Evolutionary conservation across 2,329 filamentous ascomycete species (phyloP).

Genomic region (Monilinia aucupariae): DNA sequence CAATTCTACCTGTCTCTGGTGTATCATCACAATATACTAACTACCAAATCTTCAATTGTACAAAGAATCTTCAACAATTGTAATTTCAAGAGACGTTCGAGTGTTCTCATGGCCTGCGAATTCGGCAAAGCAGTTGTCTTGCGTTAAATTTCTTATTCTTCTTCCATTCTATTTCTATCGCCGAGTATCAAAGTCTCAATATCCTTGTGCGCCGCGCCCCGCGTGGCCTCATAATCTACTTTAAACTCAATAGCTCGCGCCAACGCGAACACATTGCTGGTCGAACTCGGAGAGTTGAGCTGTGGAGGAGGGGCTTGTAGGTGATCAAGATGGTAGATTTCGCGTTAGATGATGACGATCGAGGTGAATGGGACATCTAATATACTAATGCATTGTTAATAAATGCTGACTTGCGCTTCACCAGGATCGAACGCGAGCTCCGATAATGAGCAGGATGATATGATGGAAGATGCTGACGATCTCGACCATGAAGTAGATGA

Average conservation of each 20-base stretch:
- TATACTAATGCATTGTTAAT: neutral
- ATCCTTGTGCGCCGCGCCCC: conserved; percentile 13
- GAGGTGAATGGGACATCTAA: conserved; percentile 23
- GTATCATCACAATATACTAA: neutral
- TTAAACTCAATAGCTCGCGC: neutral
- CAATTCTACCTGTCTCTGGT: neutral
- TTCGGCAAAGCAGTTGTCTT: neutral
- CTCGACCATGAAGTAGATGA: conserved; percentile 35
- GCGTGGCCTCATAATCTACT: neutral
- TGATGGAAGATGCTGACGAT: conserved; percentile 47
- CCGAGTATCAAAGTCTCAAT: neutral
- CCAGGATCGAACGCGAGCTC: conserved; percentile 41
- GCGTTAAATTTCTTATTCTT: neutral
- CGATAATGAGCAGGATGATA: conserved; percentile 51
- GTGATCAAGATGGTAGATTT: conserved; percentile 31
- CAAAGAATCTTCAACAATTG: neutral
- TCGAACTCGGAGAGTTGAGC: neutral
- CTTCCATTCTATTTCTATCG: neutral
- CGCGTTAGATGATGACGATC: conserved; percentile 34
- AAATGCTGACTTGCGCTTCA: conserved; percentile 14
- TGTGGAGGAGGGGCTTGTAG: conserved; percentile 13
- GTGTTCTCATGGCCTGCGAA: neutral
- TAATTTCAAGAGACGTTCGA: neutral
- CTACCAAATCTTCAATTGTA: conserved; percentile 1
- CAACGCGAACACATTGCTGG: neutral